Percentiles rank a stretch among this genome's conserved stretches.
phyloP scores from a whole-genome alignment of 2,329 filamentous ascomycete species.

The Cercospora sp. region DNA sequence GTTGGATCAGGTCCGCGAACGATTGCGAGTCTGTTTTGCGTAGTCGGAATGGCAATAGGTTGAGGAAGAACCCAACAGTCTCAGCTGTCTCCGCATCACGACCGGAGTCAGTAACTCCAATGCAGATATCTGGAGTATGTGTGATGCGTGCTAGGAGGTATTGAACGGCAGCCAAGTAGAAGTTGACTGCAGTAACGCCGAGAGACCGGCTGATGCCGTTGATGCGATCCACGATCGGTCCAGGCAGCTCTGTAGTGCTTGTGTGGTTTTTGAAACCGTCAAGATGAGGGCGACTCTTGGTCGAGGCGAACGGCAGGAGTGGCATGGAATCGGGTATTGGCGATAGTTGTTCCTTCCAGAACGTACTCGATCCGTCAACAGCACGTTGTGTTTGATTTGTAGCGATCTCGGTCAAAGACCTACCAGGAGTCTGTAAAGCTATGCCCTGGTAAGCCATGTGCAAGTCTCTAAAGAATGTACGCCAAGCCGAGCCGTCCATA shows the following conservation, averaged over 20 bases:
- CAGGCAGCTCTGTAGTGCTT: slow-evolving; percentile 4
- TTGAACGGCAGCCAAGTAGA: slow-evolving; percentile 42
- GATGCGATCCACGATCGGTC: slow-evolving; percentile 14
- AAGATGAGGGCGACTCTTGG: slow-evolving; percentile 18
- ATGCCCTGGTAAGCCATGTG: slow-evolving; percentile 24
- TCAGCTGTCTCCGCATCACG: slow-evolving; percentile 35
- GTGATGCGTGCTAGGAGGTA: slow-evolving; percentile 36
- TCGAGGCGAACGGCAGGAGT: slow-evolving; percentile 21
- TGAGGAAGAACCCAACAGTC: slow-evolving; percentile 45
- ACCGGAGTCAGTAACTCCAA: slow-evolving; percentile 47
- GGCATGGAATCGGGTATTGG: slow-evolving; percentile 14
- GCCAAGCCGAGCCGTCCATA: slow-evolving; percentile 38
- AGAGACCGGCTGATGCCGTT: slow-evolving; percentile 15
- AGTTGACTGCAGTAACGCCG: slow-evolving; percentile 35
- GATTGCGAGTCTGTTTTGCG: not conserved
- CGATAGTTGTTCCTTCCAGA: slow-evolving; percentile 16
- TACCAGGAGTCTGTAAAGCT: slow-evolving; percentile 13
- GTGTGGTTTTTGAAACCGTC: slow-evolving; percentile 15
- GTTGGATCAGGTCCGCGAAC: slow-evolving; percentile 17
- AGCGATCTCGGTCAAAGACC: slow-evolving; percentile 13
- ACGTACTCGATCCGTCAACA: not conserved
- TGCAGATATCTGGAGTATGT: slow-evolving; percentile 39
- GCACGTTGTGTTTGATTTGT: slow-evolving; percentile 4
- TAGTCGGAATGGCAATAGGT: slow-evolving; percentile 44
- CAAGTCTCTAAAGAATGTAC: slow-evolving; percentile 33